phyloP scores from a whole-genome alignment of 148 eudicot species.

The Nepenthes gracilis region DNA sequence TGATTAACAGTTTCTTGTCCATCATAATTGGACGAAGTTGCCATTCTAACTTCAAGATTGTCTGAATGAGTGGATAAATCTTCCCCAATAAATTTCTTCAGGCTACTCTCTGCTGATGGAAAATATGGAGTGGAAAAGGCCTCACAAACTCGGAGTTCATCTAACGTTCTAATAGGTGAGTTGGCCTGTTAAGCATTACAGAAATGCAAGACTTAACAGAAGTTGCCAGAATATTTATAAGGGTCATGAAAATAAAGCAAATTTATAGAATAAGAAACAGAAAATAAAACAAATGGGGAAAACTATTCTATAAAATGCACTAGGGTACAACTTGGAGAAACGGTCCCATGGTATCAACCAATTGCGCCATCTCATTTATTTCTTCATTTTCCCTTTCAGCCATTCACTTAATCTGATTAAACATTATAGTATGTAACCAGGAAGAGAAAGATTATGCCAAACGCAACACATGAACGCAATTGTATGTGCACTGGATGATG shows the following conservation, averaged over 20 bases:
- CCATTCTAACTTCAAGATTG: constrained; percentile 4
- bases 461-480: too few relatives aligned
- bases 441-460: too few relatives aligned
- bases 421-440: too few relatives aligned
- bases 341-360: too few relatives aligned
- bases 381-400: not conserved
- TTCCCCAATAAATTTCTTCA: constrained; percentile 7
- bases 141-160: constrained; percentile 65
- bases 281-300: too few relatives aligned
- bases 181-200: constrained; percentile 53
- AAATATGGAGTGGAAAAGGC: constrained; percentile 53
- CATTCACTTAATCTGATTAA: not conserved
- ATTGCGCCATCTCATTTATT: not conserved
- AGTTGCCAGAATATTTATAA: not conserved
- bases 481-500: too few relatives aligned
- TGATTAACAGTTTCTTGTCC: constrained; percentile 10
- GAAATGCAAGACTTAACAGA: not conserved
- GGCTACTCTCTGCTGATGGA: constrained; percentile 36
- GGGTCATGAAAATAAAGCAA: not conserved
- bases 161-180: constrained; percentile 73
- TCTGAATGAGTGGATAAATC: constrained; percentile 11
- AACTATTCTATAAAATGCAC: too few relatives aligned
- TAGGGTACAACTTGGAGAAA: too few relatives aligned
- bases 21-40: constrained; percentile 10
- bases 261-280: not conserved